Percentiles rank a stretch among this genome's conserved stretches.
phyloP scores from a whole-genome alignment of 441 rosid species.

The Jatropha podagrica region DNA sequence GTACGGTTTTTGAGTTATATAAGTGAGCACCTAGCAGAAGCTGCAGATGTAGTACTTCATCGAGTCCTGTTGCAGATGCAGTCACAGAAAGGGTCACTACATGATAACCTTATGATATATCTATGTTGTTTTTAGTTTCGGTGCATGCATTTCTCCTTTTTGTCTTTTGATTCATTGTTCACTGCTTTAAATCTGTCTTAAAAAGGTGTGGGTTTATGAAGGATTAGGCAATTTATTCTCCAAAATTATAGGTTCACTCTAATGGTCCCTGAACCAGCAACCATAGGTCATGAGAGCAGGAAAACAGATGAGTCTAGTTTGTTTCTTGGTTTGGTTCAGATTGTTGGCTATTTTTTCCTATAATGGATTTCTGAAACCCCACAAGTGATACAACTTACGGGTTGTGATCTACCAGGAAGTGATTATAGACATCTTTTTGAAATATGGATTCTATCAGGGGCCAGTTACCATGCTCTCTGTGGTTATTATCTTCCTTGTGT shows the following conservation, averaged over 20 bases:
- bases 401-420: background rate
- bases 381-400: background rate
- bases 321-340: background rate
- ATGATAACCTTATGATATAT: constrained; percentile 1
- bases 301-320: too few species aligned
- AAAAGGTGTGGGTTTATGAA: background rate
- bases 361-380: background rate
- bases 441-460: background rate
- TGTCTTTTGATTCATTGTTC: background rate
- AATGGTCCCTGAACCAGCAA: too few species aligned
- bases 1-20: constrained; percentile 78
- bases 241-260: too few species aligned
- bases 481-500: background rate
- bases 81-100: constrained; percentile 60
- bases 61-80: constrained; percentile 60
- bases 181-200: background rate
- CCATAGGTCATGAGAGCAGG: too few species aligned
- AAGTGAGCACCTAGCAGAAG: constrained; percentile 66
- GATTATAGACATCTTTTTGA: background rate
- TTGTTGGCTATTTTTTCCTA: background rate
- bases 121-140: background rate
- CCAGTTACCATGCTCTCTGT: background rate
- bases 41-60: constrained; percentile 54
- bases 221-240: too few species aligned
- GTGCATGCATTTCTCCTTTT: background rate